Base-by-base conservation (phyloP, 495 filamentous ascomycete genomes). In the Aspergillus incahuasiensis region DNA sequence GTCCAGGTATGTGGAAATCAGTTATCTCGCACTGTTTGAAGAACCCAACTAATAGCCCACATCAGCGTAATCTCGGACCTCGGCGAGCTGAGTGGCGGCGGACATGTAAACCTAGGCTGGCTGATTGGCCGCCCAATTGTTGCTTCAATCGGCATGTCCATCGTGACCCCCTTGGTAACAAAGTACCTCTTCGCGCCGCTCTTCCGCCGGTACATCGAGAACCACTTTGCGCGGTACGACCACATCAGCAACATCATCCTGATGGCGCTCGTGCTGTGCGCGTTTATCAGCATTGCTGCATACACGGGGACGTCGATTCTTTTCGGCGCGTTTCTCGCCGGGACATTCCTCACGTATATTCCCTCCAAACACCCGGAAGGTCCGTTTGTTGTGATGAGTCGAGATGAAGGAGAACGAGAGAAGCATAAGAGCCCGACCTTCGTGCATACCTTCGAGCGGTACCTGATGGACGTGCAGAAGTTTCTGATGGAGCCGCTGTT, bases 401-500 rank as follows among this genome's bases (percentile, higher is more conserved):
- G 69, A 0, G 67, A 72, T 32, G 59, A 72, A 19, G 69, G 69
- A 0, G 69, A 72, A 43, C 47, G 82, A 67, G 77, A 77, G 54
- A 71, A 59, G 11, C 56, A 67, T 19, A 72, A 68, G 46, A 68
- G 65, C 32, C 69, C 69, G 1, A 72, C 63, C 0, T 72, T 72
- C 22, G 52, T 67, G 13, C 67, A 72, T 48, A 72, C 69, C 0
- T 72, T 72, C 51, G 67, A 72, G 57, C 45, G 46, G 8, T 72
- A 72, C 40, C 51, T 72, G 1, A 13, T 68, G 6, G 65, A 52
- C 3, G 60, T 75, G 0, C 74, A 84, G 16, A 45, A 73, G 18
- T 77, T 73, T 42, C 67, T 90, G 3, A 76, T 92, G 20, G 80
- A 84, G 47, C 86, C 88, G 1, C 77, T 89, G 51, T 91, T 92